Evolutionary conservation across 2,329 filamentous ascomycete genomes (phyloP), one percentile per base, ranked within the genome.

Genomic region (Talaromyces pinophilus): DNA sequence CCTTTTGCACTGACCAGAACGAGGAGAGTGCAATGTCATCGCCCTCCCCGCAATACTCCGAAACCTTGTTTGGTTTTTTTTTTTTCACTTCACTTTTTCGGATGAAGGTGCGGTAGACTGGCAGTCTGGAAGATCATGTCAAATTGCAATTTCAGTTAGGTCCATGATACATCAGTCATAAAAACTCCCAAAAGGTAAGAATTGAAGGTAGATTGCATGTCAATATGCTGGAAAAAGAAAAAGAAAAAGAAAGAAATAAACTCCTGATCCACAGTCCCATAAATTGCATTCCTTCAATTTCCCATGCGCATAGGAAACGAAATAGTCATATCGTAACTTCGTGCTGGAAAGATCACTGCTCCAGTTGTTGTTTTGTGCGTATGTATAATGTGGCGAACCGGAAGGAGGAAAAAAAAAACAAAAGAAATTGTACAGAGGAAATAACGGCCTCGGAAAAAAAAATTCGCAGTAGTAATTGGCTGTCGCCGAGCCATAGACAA

Each of bases 371-470:
- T 22, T 57, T 57, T 57, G 30, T 57, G 33, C 54, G n/a, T 57
- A 17, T 57, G 54, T 57, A 38, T 57, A 57, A 7, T 38, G n/a
- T 38, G 54, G 40, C 33, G 42, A 25, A 5, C 22, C 38, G 42
- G 40, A 35, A 25, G 15, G 38, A 61, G 69, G 69, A 66, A 3
- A 3, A 4, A 70, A 66, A 72, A 67, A 68, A 68, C 67, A 70
- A 71, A 69, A 59, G 65, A 69, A 69, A 68, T 62, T 63, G 67
- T 69, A 64, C 68, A 71, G 68, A 68, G 67, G 68, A 68, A 68
- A 66, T 71, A 68, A 70, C 64, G 28, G 54, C 11, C 33, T 38
- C n/a, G 19, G 13, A 57, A 38, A 40, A 38, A 40, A 25, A 35
- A 15, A 11, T 55, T 13, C 52, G 30, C 30, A 19, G 17, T 19